Percentiles rank a stretch among this genome's conserved stretches.
phyloP scores from a whole-genome alignment of 202 grass and related monocot species.

The Miscanthus sacchariflorus region DNA sequence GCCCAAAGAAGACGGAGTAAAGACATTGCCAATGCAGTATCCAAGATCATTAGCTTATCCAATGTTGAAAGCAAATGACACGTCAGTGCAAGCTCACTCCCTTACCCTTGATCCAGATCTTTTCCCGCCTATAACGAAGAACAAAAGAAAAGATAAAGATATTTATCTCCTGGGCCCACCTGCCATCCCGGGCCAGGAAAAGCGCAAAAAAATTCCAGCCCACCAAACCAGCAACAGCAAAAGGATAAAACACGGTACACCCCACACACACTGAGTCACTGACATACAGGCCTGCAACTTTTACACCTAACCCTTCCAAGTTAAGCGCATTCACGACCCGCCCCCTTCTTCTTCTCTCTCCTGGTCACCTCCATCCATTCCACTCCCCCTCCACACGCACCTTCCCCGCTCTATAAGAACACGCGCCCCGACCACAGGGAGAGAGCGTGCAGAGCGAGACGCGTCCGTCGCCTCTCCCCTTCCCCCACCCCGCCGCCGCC shows the following conservation, averaged over 20 bases:
- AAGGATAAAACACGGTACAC: too few species aligned
- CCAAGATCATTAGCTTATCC: not conserved
- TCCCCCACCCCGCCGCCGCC: not conserved
- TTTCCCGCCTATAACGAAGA: not conserved
- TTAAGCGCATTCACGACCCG: fast-evolving
- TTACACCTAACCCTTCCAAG: not conserved
- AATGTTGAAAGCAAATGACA: not conserved
- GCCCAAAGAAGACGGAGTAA: too few species aligned
- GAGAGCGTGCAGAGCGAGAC: constrained; percentile 41
- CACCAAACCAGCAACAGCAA: constrained; percentile 2
- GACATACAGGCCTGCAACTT: not conserved
- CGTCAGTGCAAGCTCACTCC: constrained; percentile 18
- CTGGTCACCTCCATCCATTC: constrained; percentile 26
- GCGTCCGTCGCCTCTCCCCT: not conserved
- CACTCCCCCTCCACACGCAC: not conserved
- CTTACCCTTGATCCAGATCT: constrained; percentile 2
- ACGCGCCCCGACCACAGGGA: constrained; percentile 28
- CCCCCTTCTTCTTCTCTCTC: constrained; percentile 23
- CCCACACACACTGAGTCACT: too few species aligned
- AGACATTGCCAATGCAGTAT: too few species aligned
- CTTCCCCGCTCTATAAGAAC: constrained; percentile 53
- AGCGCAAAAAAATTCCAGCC: constrained; percentile 32
- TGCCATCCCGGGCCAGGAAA: constrained; percentile 19
- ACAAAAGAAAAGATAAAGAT: constrained; percentile 18
- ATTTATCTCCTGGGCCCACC: constrained; percentile 29